Evolutionary conservation across 139 green algal species (phyloP), one percentile per base, ranked within the genome.

Genomic region (Gonium pectorale): DNA sequence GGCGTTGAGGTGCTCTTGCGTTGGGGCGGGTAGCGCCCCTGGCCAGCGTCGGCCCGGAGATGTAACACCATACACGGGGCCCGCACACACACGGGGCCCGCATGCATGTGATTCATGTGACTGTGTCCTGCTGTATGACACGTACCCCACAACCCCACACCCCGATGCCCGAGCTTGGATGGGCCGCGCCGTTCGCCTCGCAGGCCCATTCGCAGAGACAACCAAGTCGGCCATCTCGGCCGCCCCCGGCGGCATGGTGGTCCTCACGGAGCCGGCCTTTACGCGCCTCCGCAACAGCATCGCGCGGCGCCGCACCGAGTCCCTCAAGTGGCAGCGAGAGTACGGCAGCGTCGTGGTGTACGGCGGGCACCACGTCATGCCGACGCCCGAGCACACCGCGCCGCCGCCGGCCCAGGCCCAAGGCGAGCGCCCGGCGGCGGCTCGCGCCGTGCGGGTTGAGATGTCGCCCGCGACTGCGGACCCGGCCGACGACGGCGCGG

Each of bases 221-320:
- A 37, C 77, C 31, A 72, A 73, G 5, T 60, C 31, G 22, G 59
- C 75, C 31, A 70, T 38, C 38, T 44, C 75, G 11, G 26, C 67
- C 5, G 85, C 56, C 3, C 64, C 56, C 38, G 85, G 85, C 52
- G 85, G 85, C 64, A 46, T 80, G 59, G 59, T 89, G 13, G 49
- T 86, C 24, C 52, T 85, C 15, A 80, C 85, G 4, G 71, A 40
- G 41, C 38, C 51, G 7, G 67, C 77, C 44, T 89, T 81, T 52
- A 64, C 67, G 5, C 56, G 59, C 6, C 40, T 86, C 19, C 66
- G 46, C 29, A 41, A 81, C 38, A 35, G 35, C 6, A 22, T 52
- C 13, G 49, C 46, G 15, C 29, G 31, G n/a, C 13, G 11, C 21
- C 35, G 64, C 35, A 3, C 35, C 9, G 64, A 4, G 35, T 22